Evolutionary conservation across 139 green algal species (phyloP), one percentile per base, ranked within the genome.

Genomic region (Yamagishiella unicocca): DNA sequence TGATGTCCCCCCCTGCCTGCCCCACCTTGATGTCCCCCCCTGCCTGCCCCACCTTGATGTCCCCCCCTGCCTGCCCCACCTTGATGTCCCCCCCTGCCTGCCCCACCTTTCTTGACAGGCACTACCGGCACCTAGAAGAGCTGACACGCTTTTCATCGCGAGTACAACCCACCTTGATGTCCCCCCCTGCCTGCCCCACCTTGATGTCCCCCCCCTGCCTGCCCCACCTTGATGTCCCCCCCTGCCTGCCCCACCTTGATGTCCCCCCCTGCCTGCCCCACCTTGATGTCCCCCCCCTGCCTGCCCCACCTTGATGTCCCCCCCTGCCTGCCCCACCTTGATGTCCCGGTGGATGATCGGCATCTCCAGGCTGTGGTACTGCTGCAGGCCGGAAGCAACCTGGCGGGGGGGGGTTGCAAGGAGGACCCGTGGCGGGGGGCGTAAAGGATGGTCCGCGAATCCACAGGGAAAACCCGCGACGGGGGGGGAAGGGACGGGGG

Each of bases 301-400:
- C 67, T 31, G 67, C 67, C 67, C 10, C 35, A 17, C 27, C 43
- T 29, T 24, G 6, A 37, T 38, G 2, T 24, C 68, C 72, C 43
- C 43, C 70, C 5, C 40, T 7, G 40, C 35, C 10, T 3, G 19
- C 9, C 43, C 19, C 53, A 61, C 54, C 54, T 75, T 85, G 58
- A 85, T 85, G 40, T 85, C 78, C 2, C 78, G 29, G 78, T 85
- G 78, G n/a, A 85, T 85, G 58, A 85, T 74, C 27, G 78, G 78
- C 78, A 43, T 45, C 5, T 85, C 78, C 78, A 62, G 40, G 27
- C 10, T 29, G 38, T 85, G 78, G 40, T 75, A 74, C 38, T 61
- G 38, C 27, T 71, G 27, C 38, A 85, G 38, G 19, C 58, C 78
- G 0, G 58, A 74, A 19, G 78, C 78, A 12, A 85, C 78, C 78